These are phyloP conservation scores for Apiotrichum porosum DNA, from an alignment of 1,284 basidiomycete species.

Conservation along the genomic window DNA sequence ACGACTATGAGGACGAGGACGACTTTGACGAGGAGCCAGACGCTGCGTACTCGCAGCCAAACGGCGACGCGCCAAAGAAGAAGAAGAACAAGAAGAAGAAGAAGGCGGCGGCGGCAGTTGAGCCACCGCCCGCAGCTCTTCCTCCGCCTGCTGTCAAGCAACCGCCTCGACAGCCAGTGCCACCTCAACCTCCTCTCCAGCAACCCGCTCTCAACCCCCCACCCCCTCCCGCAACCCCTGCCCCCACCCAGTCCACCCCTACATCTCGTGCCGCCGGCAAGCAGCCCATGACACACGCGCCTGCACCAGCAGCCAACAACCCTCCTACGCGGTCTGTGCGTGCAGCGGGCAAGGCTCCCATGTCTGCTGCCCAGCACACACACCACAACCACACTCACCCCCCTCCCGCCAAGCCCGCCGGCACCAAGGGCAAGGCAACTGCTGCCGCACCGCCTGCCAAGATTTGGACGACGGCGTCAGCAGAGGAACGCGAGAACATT, in stretches of 20 bases:
- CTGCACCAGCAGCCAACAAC: constrained; percentile 39
- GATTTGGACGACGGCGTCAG: constrained; percentile 81
- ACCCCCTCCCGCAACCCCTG: constrained; percentile 39
- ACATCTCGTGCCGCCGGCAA: constrained; percentile 69
- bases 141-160: constrained; percentile 38
- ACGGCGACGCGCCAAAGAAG: constrained; percentile 48
- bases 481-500: constrained; percentile 91
- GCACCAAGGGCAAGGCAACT: constrained; percentile 39
- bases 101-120: constrained; percentile 39
- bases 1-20: constrained; percentile 51
- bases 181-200: constrained; percentile 29
- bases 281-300: constrained; percentile 61
- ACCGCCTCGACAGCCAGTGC: constrained; percentile 35
- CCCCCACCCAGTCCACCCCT: constrained; percentile 52
- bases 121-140: constrained; percentile 42
- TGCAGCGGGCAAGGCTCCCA: constrained; percentile 51
- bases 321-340: constrained; percentile 50
- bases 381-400: constrained; percentile 53
- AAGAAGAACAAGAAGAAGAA: constrained; percentile 58
- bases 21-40: constrained; percentile 35
- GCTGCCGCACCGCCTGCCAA: constrained; percentile 46
- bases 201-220: constrained; percentile 34
- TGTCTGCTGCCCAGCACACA: constrained; percentile 58
- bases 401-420: constrained; percentile 44
- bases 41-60: constrained; percentile 22